phyloP scores from a whole-genome alignment of 345 rosid species.

The Citrus medica region DNA sequence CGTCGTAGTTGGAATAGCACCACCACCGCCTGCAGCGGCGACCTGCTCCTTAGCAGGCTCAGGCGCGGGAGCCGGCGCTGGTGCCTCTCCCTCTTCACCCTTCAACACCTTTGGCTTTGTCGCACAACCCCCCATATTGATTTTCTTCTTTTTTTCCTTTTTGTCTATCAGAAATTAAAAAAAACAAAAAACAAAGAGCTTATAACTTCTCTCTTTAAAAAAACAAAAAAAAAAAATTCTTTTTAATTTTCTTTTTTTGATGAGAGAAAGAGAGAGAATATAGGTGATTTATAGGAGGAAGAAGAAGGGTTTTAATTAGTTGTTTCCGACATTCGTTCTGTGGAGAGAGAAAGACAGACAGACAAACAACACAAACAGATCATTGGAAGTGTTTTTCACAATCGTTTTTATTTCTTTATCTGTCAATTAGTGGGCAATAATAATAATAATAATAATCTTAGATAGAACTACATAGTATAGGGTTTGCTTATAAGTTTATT shows the following conservation, averaged over 20 bases:
- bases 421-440: too few relatives aligned
- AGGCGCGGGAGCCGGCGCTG: constrained; percentile 18
- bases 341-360: constrained; percentile 5
- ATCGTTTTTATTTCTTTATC: too few relatives aligned
- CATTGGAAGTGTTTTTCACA: neutral
- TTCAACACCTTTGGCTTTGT: constrained; percentile 45
- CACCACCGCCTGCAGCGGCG: neutral
- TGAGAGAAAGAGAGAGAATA: constrained; percentile 9
- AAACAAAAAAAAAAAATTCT: neutral
- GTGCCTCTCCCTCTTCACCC: constrained; percentile 23
- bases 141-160: neutral
- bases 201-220: neutral
- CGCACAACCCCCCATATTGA: constrained; percentile 47
- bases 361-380: constrained; percentile 16
- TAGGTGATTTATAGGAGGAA: constrained; percentile 19
- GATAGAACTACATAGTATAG: too few relatives aligned
- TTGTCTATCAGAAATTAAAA: neutral
- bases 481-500: neutral
- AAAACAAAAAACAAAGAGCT: neutral
- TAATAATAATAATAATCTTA: too few relatives aligned
- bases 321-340: constrained; percentile 32
- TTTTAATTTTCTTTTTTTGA: neutral
- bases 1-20: neutral
- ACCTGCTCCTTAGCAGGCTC: constrained; percentile 18
- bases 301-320: neutral